phyloP scores from a whole-genome alignment of 1,139 yeast genomes.

The Lodderomyces metapsilosis region DNA sequence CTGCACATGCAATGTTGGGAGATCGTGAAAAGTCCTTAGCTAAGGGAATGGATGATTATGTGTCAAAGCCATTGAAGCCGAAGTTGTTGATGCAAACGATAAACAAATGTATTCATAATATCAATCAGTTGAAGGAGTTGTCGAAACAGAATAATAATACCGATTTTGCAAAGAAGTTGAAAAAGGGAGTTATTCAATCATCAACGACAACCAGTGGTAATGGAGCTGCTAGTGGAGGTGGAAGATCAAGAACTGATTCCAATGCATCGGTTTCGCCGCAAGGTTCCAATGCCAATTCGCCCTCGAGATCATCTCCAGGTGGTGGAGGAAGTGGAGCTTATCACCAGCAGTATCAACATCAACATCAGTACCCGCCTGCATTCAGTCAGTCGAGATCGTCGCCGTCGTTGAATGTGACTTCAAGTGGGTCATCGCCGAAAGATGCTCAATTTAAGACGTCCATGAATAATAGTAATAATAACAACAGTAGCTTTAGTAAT shows the following conservation, averaged over 20 bases:
- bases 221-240: not conserved
- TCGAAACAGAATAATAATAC: constrained; percentile 50
- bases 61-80: constrained; percentile 84
- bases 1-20: constrained; percentile 92
- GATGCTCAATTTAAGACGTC: constrained; percentile 25
- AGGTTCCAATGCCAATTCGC: constrained; percentile 2
- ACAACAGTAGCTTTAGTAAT: constrained; percentile 3
- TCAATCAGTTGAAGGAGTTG: constrained; percentile 56
- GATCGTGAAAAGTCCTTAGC: constrained; percentile 83
- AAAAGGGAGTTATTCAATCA: constrained; percentile 33
- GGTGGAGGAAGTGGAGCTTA: not conserved
- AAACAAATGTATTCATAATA: constrained; percentile 75
- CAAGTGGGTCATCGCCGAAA: constrained; percentile 19
- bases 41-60: constrained; percentile 89
- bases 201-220: constrained; percentile 5
- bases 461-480: no score
- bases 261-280: not conserved
- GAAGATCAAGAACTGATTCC: not conserved
- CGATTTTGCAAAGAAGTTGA: constrained; percentile 48
- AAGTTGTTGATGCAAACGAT: constrained; percentile 79
- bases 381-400: constrained; percentile 8
- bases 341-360: constrained; percentile 1
- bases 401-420: constrained; percentile 6
- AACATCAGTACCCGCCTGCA: not conserved
- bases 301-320: constrained; percentile 1